A percentile compares a stretch with the other conserved stretches of the same genome.
phyloP scores from a whole-genome alignment of 1,284 basidiomycete species.

The Ganoderma resinaceum region DNA sequence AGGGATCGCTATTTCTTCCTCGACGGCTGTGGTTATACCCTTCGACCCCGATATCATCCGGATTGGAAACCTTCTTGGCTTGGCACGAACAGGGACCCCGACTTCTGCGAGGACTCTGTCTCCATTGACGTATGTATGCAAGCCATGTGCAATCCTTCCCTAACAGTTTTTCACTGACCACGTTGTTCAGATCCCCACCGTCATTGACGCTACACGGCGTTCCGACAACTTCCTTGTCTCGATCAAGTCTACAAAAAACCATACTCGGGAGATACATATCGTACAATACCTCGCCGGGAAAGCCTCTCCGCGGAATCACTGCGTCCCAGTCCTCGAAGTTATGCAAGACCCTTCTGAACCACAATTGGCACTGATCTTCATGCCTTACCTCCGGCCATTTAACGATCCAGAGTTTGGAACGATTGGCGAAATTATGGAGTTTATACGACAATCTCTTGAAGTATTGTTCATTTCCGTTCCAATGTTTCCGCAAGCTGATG shows the following conservation, averaged over 20 bases:
- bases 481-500: background rate
- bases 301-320: slow-evolving; percentile 24
- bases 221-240: slow-evolving; percentile 29
- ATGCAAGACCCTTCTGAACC: slow-evolving; percentile 27
- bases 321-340: slow-evolving; percentile 29
- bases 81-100: slow-evolving; percentile 12
- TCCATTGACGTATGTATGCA: background rate
- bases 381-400: slow-evolving; percentile 36
- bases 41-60: slow-evolving; percentile 20
- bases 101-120: slow-evolving; percentile 22
- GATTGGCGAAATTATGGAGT: slow-evolving; percentile 38
- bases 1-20: slow-evolving; percentile 8
- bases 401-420: slow-evolving; percentile 33
- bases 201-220: slow-evolving; percentile 35
- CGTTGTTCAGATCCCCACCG: slow-evolving; percentile 7
- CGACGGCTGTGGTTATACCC: slow-evolving; percentile 16
- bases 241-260: slow-evolving; percentile 28
- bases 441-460: slow-evolving; percentile 37
- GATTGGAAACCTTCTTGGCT: slow-evolving; percentile 25
- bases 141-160: too few relatives aligned
- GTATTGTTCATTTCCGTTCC: slow-evolving; percentile 15
- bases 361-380: slow-evolving; percentile 29
- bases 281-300: slow-evolving; percentile 16
- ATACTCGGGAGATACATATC: slow-evolving; percentile 22
- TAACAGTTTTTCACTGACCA: too few relatives aligned